Evolutionary conservation across 495 filamentous ascomycete species (phyloP).

Genomic region (Aspergillus homomorphus): DNA sequence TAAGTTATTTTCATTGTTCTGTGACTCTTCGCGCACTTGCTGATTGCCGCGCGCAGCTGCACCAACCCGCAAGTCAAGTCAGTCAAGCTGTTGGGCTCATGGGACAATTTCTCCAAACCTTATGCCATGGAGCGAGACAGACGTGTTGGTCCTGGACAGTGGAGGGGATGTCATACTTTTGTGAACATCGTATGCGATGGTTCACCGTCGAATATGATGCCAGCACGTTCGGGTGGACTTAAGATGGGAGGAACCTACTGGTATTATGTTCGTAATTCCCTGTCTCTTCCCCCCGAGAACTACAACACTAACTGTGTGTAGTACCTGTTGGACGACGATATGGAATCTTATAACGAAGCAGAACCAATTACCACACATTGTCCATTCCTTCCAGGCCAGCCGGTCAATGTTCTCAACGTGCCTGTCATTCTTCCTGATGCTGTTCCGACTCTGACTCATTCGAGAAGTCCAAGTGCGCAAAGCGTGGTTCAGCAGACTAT

Average conservation of each 20-base stretch:
- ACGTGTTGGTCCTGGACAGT: conserved; percentile 65
- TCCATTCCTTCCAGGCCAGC: conserved; percentile 81
- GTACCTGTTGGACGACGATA: conserved; percentile 75
- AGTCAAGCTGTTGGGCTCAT: conserved; percentile 82
- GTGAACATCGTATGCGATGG: conserved; percentile 83
- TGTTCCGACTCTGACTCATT: conserved; percentile 34
- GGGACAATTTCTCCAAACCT: conserved; percentile 80
- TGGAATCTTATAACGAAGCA: conserved; percentile 67
- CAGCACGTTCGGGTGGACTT: conserved; percentile 70
- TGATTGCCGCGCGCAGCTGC: conserved; percentile 44
- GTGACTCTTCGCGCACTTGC: not conserved
- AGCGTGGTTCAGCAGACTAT: conserved; percentile 62
- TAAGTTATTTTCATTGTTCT: conserved; percentile 44
- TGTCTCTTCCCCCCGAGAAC: not conserved
- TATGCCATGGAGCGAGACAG: conserved; percentile 78
- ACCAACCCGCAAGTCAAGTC: conserved; percentile 63
- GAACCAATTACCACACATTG: conserved; percentile 73
- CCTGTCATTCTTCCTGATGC: conserved; percentile 62
- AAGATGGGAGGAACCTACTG: conserved; percentile 94
- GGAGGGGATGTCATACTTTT: conserved; percentile 83
- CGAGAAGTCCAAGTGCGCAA: conserved; percentile 35
- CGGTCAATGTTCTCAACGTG: conserved; percentile 76
- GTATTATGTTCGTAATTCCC: conserved; percentile 70
- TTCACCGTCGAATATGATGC: conserved; percentile 45
- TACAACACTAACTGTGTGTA: conserved; percentile 32